Conservation (phyloP, 2,329 filamentous ascomycete genomes). For the Epichloe sylvatica region DNA sequence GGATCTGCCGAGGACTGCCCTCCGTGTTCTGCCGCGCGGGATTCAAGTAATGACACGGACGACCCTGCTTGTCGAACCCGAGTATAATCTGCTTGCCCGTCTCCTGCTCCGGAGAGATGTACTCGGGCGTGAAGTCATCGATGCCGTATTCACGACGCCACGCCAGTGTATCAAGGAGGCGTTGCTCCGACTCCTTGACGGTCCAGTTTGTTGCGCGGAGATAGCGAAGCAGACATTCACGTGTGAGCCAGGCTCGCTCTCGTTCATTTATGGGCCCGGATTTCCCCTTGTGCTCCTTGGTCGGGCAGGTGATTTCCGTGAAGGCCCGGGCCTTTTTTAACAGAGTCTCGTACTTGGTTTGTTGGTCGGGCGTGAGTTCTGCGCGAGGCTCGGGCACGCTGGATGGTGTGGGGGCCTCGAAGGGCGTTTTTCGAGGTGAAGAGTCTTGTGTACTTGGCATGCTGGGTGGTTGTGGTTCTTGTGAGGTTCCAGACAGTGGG, state of each 20-base stretch:
- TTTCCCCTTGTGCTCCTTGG: conserved; percentile 39
- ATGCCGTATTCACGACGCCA: conserved; percentile 90
- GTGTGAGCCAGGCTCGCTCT: conserved; percentile 82
- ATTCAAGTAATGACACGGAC: conserved; percentile 84
- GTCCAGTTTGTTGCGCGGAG: conserved; percentile 89
- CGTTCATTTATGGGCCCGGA: conserved; percentile 56
- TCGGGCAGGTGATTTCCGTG: conserved; percentile 40
- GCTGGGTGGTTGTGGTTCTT: neutral
- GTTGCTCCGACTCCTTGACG: conserved; percentile 57
- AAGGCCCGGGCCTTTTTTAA: conserved; percentile 57
- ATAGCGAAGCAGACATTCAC: conserved; percentile 84
- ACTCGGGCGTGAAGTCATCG: conserved; percentile 63
- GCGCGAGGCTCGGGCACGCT: conserved; percentile 43
- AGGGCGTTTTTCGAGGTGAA: conserved; percentile 36
- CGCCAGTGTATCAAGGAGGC: conserved; percentile 64
- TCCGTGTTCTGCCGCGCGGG: conserved; percentile 90
- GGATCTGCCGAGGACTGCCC: conserved; percentile 68
- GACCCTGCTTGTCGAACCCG: conserved; percentile 70
- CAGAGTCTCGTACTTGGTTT: conserved; percentile 67
- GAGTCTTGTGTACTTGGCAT: neutral
- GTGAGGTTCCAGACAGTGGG: neutral
- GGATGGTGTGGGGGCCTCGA: conserved; percentile 41
- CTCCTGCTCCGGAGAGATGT: conserved; percentile 87
- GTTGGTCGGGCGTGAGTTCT: conserved; percentile 60
- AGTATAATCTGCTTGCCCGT: conserved; percentile 88